A percentile compares a stretch with the other conserved stretches of the same genome.
phyloP scores from a whole-genome alignment of 352 stramenopile genomes.

The Phytophthora ohioensis region DNA sequence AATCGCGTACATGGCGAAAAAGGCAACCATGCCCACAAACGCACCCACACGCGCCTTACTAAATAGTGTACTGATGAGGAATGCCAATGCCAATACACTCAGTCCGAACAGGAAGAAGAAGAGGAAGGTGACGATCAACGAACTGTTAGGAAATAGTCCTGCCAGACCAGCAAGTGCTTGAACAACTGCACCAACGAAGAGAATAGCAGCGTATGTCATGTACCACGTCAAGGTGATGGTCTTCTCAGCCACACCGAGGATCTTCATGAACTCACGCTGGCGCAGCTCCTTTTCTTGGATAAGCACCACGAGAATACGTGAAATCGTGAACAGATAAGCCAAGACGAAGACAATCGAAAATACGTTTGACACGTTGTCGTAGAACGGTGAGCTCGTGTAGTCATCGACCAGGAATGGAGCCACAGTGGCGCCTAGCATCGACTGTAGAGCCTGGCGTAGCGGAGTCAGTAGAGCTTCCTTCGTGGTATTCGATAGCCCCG shows the following conservation, averaged over 20 bases:
- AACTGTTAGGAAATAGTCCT: constrained; percentile 55
- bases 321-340: constrained; percentile 89
- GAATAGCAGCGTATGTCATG: constrained; percentile 88
- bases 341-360: constrained; percentile 92
- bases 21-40: constrained; percentile 80
- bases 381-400: constrained; percentile 64
- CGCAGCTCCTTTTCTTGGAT: constrained; percentile 92
- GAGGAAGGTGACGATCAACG: constrained; percentile 70
- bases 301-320: constrained; percentile 79
- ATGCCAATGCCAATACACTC: constrained; percentile 49
- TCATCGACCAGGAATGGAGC: constrained; percentile 51
- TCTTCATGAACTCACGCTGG: constrained; percentile 91
- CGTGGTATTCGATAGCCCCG: constrained; percentile 23
- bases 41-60: constrained; percentile 57
- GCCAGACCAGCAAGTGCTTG: constrained; percentile 54
- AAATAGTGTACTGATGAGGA: constrained; percentile 81
- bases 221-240: constrained; percentile 77
- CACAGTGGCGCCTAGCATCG: constrained; percentile 37
- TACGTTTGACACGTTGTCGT: constrained; percentile 50
- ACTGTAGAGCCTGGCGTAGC: constrained; percentile 54
- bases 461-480: constrained; percentile 33
- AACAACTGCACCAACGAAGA: constrained; percentile 69
- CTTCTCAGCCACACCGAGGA: constrained; percentile 88
- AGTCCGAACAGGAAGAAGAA: constrained; percentile 80
- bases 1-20: constrained; percentile 88